Evolutionary conservation across 805 yeast genomes (phyloP).

Genomic region (Candida chauliodis): DNA sequence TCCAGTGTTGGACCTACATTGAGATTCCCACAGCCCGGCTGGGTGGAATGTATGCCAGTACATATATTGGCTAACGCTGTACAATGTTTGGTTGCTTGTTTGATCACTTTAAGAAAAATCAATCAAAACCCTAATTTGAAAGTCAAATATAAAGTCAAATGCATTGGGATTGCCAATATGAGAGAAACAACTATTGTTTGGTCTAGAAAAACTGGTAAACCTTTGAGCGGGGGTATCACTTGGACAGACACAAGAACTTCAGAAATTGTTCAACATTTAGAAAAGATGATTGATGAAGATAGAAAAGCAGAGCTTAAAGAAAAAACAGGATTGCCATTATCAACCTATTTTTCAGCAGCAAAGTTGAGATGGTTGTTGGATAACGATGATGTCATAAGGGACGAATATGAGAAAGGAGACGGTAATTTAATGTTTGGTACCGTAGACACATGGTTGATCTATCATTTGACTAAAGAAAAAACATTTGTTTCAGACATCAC

Average conservation of each 20-base stretch:
- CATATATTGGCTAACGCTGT: slow-evolving; percentile 77
- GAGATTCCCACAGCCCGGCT: slow-evolving; percentile 76
- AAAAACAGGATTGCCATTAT: slow-evolving; percentile 80
- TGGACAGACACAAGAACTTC: slow-evolving; percentile 95
- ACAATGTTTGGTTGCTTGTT: slow-evolving; percentile 70
- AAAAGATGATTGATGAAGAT: slow-evolving; percentile 49
- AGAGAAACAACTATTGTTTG: slow-evolving; percentile 90
- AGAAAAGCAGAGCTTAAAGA: slow-evolving; percentile 55
- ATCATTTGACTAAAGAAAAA: slow-evolving; percentile 70
- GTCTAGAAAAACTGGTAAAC: slow-evolving; percentile 79
- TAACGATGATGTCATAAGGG: slow-evolving; percentile 62
- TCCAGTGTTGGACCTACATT: slow-evolving; percentile 63
- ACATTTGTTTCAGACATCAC: slow-evolving; percentile 81
- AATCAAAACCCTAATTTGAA: slow-evolving; percentile 50
- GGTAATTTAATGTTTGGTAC: slow-evolving; percentile 84
- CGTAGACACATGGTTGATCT: slow-evolving; percentile 90
- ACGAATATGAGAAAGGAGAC: slow-evolving; percentile 70
- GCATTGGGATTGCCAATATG: slow-evolving; percentile 92
- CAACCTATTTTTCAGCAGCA: slow-evolving; percentile 89
- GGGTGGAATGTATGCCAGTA: slow-evolving; percentile 92
- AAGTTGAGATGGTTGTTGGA: slow-evolving; percentile 87
- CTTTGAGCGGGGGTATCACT: slow-evolving; percentile 84
- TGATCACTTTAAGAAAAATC: slow-evolving; percentile 52
- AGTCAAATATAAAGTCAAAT: slow-evolving; percentile 58
- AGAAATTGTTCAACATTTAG: slow-evolving; percentile 61